Evolutionary conservation across 192 early-diverging fungal species (phyloP).

Genomic region (Coemansia sp.): DNA sequence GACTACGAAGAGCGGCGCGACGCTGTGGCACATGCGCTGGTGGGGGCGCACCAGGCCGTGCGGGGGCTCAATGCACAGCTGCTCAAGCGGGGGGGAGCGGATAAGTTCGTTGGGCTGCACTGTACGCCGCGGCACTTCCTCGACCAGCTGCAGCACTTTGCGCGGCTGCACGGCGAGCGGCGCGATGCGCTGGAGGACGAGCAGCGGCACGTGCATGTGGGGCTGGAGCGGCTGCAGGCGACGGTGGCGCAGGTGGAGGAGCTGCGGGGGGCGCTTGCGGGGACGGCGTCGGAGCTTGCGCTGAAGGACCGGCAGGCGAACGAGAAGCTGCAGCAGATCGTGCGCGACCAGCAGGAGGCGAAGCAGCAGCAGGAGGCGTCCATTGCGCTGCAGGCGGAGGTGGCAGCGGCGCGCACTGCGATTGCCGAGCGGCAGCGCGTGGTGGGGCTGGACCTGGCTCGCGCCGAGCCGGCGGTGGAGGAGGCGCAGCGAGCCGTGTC

Average conservation of each 20-base stretch:
- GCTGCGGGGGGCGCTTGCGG: constrained; percentile 80
- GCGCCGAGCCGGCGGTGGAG: constrained; percentile 93
- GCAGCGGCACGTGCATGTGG: constrained; percentile 97
- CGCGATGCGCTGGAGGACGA: constrained; percentile 96
- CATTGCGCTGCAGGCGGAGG: constrained; percentile 69
- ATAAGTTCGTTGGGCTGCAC: constrained; percentile 58
- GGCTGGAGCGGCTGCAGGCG: constrained; percentile 92
- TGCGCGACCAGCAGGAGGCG: constrained; percentile 91
- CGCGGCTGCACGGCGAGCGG: constrained; percentile 86
- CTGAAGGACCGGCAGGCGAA: constrained; percentile 88
- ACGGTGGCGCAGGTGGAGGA: constrained; percentile 97
- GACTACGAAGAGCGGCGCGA: constrained; percentile 78
- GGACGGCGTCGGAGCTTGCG: constrained; percentile 84
- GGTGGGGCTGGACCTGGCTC: constrained; percentile 88
- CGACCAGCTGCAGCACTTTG: constrained; percentile 96
- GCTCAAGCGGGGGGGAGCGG: constrained; percentile 68
- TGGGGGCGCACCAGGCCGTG: constrained; percentile 90
- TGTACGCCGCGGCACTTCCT: constrained; percentile 98
- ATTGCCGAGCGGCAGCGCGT: constrained; percentile 78
- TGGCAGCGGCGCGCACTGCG: constrained; percentile 69
- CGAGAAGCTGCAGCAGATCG: constrained; percentile 94
- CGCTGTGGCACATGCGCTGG: constrained; percentile 88
- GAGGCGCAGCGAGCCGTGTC: constrained; percentile 94
- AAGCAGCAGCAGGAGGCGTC: constrained; percentile 86
- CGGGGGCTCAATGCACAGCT: constrained; percentile 84